Percentiles rank a stretch among this genome's conserved stretches.
Conservation (phyloP, 1,139 yeast genomes). For the Pichia sp. region DNA sequence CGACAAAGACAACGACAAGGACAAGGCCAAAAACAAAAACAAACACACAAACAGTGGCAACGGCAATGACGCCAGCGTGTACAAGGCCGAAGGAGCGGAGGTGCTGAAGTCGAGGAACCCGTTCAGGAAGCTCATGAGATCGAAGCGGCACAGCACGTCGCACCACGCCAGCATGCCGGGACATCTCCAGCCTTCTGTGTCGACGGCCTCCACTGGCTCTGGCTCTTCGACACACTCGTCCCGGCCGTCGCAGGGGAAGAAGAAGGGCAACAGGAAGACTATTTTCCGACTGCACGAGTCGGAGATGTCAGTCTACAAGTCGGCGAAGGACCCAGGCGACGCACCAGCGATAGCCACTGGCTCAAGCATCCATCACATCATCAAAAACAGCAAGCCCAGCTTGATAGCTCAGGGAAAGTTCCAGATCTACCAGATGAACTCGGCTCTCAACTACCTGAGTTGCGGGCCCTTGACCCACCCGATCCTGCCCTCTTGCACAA, state of each 20-base stretch:
- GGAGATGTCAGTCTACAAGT: conserved; percentile 19
- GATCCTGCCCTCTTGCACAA: conserved; percentile 54
- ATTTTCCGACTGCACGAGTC: conserved; percentile 16
- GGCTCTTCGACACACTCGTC: background rate
- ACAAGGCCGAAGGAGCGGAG: background rate
- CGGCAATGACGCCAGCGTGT: too few species aligned
- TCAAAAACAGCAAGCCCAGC: conserved; percentile 24
- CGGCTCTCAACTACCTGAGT: conserved; percentile 39
- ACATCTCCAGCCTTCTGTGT: background rate
- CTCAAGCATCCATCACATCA: conserved; percentile 1
- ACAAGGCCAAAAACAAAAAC: background rate
- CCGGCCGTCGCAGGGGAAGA: background rate
- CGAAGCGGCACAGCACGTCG: background rate
- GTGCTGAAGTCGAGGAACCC: background rate
- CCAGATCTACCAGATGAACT: conserved; percentile 58
- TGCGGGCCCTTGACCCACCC: conserved; percentile 65
- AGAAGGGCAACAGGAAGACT: conserved; percentile 2
- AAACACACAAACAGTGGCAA: background rate
- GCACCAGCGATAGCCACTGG: background rate
- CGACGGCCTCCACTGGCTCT: background rate
- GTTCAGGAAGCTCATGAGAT: conserved; percentile 1
- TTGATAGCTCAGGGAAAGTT: conserved; percentile 58
- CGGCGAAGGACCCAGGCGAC: background rate
- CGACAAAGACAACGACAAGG: background rate
- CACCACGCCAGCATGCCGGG: background rate